Evolutionary conservation across 495 filamentous ascomycete species (phyloP).

Genomic region (Penicillium pulvis): DNA sequence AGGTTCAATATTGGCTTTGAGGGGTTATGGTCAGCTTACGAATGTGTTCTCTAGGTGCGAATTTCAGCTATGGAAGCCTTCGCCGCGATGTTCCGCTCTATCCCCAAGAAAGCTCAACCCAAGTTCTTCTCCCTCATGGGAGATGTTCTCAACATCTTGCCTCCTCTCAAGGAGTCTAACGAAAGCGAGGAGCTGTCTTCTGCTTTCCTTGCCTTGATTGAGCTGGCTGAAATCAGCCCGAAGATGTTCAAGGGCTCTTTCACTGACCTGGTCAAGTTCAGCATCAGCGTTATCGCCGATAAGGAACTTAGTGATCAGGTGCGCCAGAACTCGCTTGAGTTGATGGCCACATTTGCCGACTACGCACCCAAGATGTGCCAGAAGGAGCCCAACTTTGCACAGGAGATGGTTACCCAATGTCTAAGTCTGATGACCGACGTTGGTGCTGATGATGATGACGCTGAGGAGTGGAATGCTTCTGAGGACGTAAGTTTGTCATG

Average conservation of each 20-base stretch:
- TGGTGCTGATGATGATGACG: slow-evolving; percentile 92
- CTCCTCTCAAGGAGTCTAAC: slow-evolving; percentile 84
- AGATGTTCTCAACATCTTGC: slow-evolving; percentile 87
- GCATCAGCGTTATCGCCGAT: slow-evolving; percentile 88
- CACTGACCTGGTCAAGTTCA: slow-evolving; percentile 86
- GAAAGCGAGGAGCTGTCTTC: slow-evolving; percentile 89
- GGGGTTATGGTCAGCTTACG: background rate
- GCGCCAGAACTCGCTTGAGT: slow-evolving; percentile 90
- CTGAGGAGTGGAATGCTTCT: slow-evolving; percentile 86
- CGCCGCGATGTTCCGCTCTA: slow-evolving; percentile 88
- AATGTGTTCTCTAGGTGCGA: slow-evolving; percentile 60
- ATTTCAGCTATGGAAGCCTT: slow-evolving; percentile 96
- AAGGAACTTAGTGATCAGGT: slow-evolving; percentile 90
- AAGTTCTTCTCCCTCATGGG: slow-evolving; percentile 87
- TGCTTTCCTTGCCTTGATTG: slow-evolving; percentile 86
- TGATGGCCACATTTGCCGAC: slow-evolving; percentile 98
- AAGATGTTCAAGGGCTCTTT: slow-evolving; percentile 97
- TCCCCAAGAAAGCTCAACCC: slow-evolving; percentile 79
- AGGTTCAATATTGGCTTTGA: background rate
- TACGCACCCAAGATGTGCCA: slow-evolving; percentile 90
- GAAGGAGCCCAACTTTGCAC: slow-evolving; percentile 86
- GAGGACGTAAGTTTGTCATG: slow-evolving; percentile 74
- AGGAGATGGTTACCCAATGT: slow-evolving; percentile 98
- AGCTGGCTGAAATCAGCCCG: slow-evolving; percentile 85
- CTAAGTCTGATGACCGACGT: slow-evolving; percentile 99